A percentile compares a stretch with the other conserved stretches of the same genome.
Evolutionary conservation across 345 rosid species (phyloP).

Genomic region (Moricandia moricandioides): DNA sequence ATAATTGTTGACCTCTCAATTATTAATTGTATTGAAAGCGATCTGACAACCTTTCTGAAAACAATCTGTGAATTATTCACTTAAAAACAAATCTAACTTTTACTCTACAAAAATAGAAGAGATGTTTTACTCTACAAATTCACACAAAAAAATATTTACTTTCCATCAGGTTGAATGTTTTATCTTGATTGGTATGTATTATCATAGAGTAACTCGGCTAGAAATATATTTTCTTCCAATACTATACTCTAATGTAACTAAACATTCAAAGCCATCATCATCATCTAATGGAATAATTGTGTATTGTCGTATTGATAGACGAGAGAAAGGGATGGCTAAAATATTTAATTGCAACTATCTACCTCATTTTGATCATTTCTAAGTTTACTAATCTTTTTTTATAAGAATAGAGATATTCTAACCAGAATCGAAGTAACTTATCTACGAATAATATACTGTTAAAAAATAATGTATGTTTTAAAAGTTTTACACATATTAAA

Average conservation of each 20-base stretch:
- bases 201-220: too few species aligned
- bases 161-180: too few species aligned
- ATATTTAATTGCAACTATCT: background rate
- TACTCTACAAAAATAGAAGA: too few species aligned
- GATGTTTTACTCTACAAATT: too few species aligned
- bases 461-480: too few species aligned
- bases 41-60: slow-evolving; percentile 16
- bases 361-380: background rate
- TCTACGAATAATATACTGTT: too few species aligned
- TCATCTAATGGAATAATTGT: background rate
- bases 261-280: background rate
- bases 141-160: too few species aligned
- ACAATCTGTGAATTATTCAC: background rate
- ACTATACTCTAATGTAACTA: too few species aligned
- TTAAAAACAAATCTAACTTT: slow-evolving; percentile 14
- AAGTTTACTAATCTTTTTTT: background rate
- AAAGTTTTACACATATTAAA: too few species aligned
- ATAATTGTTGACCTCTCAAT: slow-evolving; percentile 11
- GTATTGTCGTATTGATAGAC: background rate
- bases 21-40: slow-evolving; percentile 8
- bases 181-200: too few species aligned
- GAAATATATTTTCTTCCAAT: too few species aligned
- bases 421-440: background rate
- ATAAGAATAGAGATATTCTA: background rate
- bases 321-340: background rate